Percentiles rank a stretch among this genome's conserved stretches.
These are phyloP conservation scores for Herpetospermum pedunculosum DNA, from an alignment of 306 rosid genomes.

Conservation along the genomic window DNA sequence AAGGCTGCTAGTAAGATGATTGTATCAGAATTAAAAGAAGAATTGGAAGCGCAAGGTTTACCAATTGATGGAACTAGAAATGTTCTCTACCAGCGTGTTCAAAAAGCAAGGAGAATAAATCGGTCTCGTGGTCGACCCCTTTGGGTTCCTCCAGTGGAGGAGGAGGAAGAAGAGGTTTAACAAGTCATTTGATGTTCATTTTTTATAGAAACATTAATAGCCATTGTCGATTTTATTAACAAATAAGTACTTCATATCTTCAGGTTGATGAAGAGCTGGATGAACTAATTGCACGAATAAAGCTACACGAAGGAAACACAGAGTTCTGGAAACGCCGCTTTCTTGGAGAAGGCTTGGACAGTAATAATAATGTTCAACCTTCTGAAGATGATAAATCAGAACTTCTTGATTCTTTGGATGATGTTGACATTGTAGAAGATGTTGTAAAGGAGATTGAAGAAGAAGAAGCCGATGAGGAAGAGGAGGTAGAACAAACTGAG, in stretches of 20 bases:
- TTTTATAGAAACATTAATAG: background rate
- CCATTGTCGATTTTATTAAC: background rate
- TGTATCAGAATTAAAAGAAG: constrained; percentile 85
- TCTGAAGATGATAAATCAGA: constrained; percentile 22
- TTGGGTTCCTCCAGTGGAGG: constrained; percentile 95
- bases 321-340: constrained; percentile 91
- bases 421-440: constrained; percentile 43
- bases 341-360: constrained; percentile 65
- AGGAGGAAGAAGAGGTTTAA: constrained; percentile 85
- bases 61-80: constrained; percentile 94
- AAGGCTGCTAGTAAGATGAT: constrained; percentile 98
- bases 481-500: constrained; percentile 52
- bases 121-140: constrained; percentile 97
- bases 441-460: constrained; percentile 60
- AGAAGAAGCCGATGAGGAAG: constrained; percentile 64
- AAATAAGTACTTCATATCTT: background rate
- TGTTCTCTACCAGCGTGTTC: constrained; percentile 98
- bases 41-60: constrained; percentile 85
- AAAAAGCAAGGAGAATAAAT: constrained; percentile 95
- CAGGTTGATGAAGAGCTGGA: constrained; percentile 94
- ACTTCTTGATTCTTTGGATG: constrained; percentile 42
- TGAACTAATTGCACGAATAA: constrained; percentile 65
- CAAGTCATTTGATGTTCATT: background rate
- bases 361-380: constrained; percentile 31
- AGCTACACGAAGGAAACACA: constrained; percentile 80